A percentile compares a stretch with the other conserved stretches of the same genome.
Conservation (phyloP, 2,329 filamentous ascomycete genomes). For the Phyllosticta citriasiana region DNA sequence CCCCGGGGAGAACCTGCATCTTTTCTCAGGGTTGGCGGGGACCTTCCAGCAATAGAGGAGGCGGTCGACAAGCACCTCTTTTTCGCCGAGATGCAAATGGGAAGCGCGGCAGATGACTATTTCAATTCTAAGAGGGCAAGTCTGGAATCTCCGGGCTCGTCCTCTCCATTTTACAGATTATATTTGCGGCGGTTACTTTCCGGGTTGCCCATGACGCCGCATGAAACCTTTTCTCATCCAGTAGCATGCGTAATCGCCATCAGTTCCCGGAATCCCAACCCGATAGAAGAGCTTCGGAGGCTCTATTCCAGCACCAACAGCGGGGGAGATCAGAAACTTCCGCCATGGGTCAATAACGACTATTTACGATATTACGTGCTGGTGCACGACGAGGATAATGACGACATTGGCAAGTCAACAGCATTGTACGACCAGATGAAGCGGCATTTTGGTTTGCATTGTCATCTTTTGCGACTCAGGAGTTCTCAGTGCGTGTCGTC, state of each 20-base stretch:
- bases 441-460: constrained; percentile 91
- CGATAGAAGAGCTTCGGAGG: constrained; percentile 76
- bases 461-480: constrained; percentile 77
- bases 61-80: constrained; percentile 70
- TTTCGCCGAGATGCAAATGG: constrained; percentile 53
- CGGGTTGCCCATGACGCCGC: constrained; percentile 63
- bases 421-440: constrained; percentile 97
- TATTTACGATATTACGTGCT: constrained; percentile 94
- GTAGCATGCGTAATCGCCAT: constrained; percentile 93
- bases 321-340: constrained; percentile 57
- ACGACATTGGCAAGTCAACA: constrained; percentile 85
- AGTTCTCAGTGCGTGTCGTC: constrained; percentile 78
- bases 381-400: constrained; percentile 90
- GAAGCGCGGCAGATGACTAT: constrained; percentile 26
- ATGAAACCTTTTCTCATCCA: constrained; percentile 91
- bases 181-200: constrained; percentile 80
- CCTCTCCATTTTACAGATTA: constrained; percentile 73
- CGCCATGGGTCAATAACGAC: constrained; percentile 80
- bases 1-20: constrained; percentile 15
- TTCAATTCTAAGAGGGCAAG: constrained; percentile 29
- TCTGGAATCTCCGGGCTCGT: constrained; percentile 18
- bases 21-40: constrained; percentile 35
- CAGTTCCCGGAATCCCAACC: constrained; percentile 72
- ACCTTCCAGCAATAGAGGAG: constrained; percentile 63
- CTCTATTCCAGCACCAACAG: constrained; percentile 79